These are phyloP conservation scores for Aspergillus versicolor DNA, from an alignment of 2,329 filamentous ascomycete species.

Conservation along the genomic window DNA sequence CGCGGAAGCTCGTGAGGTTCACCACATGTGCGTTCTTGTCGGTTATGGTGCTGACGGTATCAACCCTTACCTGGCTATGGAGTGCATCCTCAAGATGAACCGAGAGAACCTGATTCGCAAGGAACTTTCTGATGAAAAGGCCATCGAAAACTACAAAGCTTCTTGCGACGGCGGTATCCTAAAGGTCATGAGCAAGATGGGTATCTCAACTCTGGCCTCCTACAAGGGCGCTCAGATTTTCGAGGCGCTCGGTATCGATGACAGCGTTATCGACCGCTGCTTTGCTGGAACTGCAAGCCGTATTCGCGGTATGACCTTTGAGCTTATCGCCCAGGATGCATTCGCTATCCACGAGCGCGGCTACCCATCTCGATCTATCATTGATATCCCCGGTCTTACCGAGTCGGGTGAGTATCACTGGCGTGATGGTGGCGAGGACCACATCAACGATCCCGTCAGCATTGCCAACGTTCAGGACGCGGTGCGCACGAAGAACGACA, in stretches of 20 bases:
- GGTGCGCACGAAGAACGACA: constrained; percentile 95
- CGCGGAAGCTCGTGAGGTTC: constrained; percentile 92
- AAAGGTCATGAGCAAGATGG: constrained; percentile 99
- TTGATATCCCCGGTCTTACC: constrained; percentile 73
- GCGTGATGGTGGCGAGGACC: constrained; percentile 92
- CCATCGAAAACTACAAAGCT: constrained; percentile 95
- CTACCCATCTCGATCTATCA: constrained; percentile 76
- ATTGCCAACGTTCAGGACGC: constrained; percentile 98
- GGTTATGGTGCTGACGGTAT: constrained; percentile 93
- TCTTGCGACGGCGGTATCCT: constrained; percentile 94
- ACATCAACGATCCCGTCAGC: constrained; percentile 90
- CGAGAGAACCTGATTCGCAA: constrained; percentile 90
- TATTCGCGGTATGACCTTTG: constrained; percentile 91
- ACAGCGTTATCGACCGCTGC: constrained; percentile 87
- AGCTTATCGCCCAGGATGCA: constrained; percentile 88
- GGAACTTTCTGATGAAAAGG: constrained; percentile 74
- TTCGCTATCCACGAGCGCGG: constrained; percentile 94
- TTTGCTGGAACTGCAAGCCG: constrained; percentile 92
- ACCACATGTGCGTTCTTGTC: constrained; percentile 97
- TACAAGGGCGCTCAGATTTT: constrained; percentile 99
- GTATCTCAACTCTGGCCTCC: constrained; percentile 91
- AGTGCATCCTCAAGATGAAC: constrained; percentile 96
- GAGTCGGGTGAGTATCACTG: constrained; percentile 98
- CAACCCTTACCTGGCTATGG: constrained; percentile 92
- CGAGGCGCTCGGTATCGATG: constrained; percentile 90